Conservation (phyloP, 2,329 filamentous ascomycete species). For the Stachybotrys chlorohalonatus region DNA sequence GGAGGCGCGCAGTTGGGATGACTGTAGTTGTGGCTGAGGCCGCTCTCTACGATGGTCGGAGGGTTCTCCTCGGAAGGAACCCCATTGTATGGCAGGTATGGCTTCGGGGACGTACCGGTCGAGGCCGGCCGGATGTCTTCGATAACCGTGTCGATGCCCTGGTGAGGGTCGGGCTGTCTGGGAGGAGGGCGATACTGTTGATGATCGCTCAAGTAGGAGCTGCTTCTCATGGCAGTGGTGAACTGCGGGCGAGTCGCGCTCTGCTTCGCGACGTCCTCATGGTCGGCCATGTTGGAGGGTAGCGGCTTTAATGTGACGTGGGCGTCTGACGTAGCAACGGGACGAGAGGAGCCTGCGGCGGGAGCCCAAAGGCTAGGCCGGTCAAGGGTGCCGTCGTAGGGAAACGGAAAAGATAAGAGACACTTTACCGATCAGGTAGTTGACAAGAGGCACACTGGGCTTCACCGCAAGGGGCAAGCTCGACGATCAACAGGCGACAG, state of each 20-base stretch:
- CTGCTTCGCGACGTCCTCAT: slow-evolving; percentile 19
- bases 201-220: slow-evolving; percentile 53
- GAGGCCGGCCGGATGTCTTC: slow-evolving; percentile 38
- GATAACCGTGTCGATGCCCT: slow-evolving; percentile 57
- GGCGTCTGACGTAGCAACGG: neutral
- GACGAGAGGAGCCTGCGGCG: neutral
- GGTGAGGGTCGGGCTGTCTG: slow-evolving; percentile 42
- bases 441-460: neutral
- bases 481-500: neutral
- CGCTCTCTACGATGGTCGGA: slow-evolving; percentile 52
- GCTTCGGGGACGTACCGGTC: slow-evolving; percentile 25
- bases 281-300: slow-evolving; percentile 20
- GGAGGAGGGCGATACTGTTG: slow-evolving; percentile 51
- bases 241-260: slow-evolving; percentile 36
- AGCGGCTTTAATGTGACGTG: slow-evolving; percentile 1
- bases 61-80: slow-evolving; percentile 51
- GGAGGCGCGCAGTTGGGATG: slow-evolving; percentile 53
- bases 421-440: neutral
- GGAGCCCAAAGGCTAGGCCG: neutral
- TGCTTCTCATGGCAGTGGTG: slow-evolving; percentile 44
- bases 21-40: slow-evolving; percentile 51
- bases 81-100: slow-evolving; percentile 45
- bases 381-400: neutral
- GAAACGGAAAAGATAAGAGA: neutral
- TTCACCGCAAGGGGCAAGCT: neutral